Conservation (phyloP, 225 moss, liverwort and hornwort genomes). For the Asterella californica region DNA sequence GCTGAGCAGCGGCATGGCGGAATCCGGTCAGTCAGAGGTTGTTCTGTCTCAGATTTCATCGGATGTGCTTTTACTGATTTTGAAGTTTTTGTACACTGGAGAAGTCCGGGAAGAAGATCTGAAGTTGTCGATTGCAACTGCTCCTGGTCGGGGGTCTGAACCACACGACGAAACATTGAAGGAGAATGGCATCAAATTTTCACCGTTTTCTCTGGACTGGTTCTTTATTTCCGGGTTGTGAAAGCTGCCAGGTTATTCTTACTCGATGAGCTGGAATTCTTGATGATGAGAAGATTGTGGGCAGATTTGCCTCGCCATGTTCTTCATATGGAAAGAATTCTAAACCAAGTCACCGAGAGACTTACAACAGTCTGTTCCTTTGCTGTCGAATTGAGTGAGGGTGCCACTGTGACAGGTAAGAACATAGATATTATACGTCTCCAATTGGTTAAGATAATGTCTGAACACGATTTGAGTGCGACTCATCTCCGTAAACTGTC, state of each 20-base stretch:
- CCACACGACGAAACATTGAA: no score
- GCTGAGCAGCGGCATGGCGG: constrained; percentile 28
- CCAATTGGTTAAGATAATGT: not conserved
- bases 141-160: no score
- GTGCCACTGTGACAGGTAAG: not conserved
- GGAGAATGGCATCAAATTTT: not conserved
- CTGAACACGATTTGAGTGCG: not conserved
- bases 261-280: constrained; percentile 5
- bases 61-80: not conserved
- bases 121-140: not conserved
- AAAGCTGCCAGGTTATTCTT: constrained; percentile 21
- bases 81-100: constrained; percentile 21
- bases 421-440: not conserved
- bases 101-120: not conserved
- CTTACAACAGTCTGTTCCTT: not conserved
- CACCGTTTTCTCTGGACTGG: not conserved
- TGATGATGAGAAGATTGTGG: not conserved
- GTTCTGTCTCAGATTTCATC: constrained; percentile 19
- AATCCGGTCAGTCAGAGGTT: constrained; percentile 14
- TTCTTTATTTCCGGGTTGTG: constrained; percentile 7
- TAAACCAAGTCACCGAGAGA: not conserved
- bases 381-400: not conserved
- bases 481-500: not conserved
- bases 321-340: not conserved
- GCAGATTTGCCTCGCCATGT: not conserved